Base-by-base conservation (phyloP, 257 asterid genomes). In the Solanum okadae region DNA sequence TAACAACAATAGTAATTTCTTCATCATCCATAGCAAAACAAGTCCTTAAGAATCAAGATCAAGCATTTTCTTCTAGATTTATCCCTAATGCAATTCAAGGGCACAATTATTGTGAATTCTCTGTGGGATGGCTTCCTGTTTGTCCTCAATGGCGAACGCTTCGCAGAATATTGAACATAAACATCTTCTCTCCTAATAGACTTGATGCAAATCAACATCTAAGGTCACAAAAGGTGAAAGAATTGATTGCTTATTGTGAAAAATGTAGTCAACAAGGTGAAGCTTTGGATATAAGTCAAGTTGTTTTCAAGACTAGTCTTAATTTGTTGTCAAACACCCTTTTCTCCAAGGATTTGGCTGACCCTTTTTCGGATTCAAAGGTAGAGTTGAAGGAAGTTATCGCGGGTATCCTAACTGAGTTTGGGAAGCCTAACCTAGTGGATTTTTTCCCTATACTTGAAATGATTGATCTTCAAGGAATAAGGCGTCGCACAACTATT, bases 321-420 rank as follows among this genome's bases (percentile, higher is more conserved):
- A 90, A 90, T 34, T 40, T 90, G 84, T 83, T 90, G 34, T 88
- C 90, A 0, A 86, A 73, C 87, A 87, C 89, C 1, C 85, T 89
- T 31, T 90, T 89, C 79, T 89, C 93, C 0, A 61, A 82, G 27
- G 91, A 91, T 22, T 88, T 89, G 79, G 88, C 90, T 23, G 83
- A 84, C 9, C 90, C 75, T 70, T 70, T 37, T 75, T 37, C 14
- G 18, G 11, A 75, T 37, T 75, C 33, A 5, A 11, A 76, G 83
- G 56, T 76, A 38, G 83, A 76, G 56, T 12, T 76, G 56, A 76
- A 76, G 56, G 83, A 76, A 2, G 56, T 76, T n/a, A 76, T 37
- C 0, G 13, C 22, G 22, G 15, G 31, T 13, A 23, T 76, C 33
- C 0, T 23, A 11, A 31, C 22, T 23, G 83, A 76, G 33, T 5